Base-by-base conservation (phyloP, 139 green algal species). In the Zygnema circumcarinatum region DNA sequence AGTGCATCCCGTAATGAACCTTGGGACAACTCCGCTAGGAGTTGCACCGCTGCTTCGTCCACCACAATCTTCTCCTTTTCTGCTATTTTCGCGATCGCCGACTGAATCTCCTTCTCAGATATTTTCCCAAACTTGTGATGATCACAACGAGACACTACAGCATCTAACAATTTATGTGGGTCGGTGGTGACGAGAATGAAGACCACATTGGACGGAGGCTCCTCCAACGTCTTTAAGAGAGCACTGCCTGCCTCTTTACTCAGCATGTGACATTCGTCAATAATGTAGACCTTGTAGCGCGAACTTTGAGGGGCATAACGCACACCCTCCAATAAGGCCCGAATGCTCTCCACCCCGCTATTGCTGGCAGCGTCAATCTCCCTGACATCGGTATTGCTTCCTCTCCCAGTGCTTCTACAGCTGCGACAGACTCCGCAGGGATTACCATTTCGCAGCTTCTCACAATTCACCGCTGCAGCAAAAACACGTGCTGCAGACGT, bases 251-350 rank as follows among this genome's bases (percentile, higher is more conserved):
- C 84, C 69, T 76, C 25, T 42, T 32, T n/a, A 33, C n/a, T 78
- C 2, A 89, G 31, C 76, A 87, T 87, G 84, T 89, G 84, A 40
- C 33, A 40, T 54, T 89, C 84, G 84, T 89, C 84, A 7, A 89
- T 86, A 68, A 89, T 84, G 39, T 87, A 89, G 2, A 89, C 84
- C 29, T 89, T 89, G 75, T 67, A 85, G 11, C 21, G 38, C 2
- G 29, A 38, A 32, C 52, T 36, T 81, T 39, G 31, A 35, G 79
- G 79, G 2, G 39, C 2, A 42, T 83, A 42, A 16, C 36, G n/a
- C 54, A 86, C 79, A 39, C 2, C 2, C 3, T 39, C 54, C 3
- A 81, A 32, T 32, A 86, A 67, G 2, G 22, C 31, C 3, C 79
- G 79, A 3, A 86, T 86, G 7, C 41, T 32, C 36, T 86, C 79